Base-by-base conservation (phyloP, 306 rosid species). In the Albizia julibrissin region DNA sequence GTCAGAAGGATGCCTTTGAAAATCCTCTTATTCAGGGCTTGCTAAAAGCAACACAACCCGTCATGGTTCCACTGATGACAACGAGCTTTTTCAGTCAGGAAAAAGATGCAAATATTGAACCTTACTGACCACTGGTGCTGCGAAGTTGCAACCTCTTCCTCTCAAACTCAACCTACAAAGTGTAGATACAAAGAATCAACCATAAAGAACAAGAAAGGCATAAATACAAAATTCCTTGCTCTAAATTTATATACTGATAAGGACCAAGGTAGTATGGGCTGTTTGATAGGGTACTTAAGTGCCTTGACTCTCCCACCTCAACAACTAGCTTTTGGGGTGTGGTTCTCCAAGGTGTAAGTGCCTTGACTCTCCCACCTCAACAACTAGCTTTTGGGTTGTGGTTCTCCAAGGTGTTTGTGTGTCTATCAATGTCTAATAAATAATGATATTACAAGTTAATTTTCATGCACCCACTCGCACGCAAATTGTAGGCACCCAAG, bases 91-190 rank as follows among this genome's bases (percentile, higher is more conserved):
- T 80, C 81, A 33, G 44, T 82, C 79, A 76, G 82, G 76, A 80
- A 65, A 14, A 58, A 71, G 77, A 52, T 78, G 83, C 77, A 84
- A 79, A 71, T 43, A 21, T 33, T 58, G 54, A 87, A 67, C 86
- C 81, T 87, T 81, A 92, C 81, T 85, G 95, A 79, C 92, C 90
- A 79, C 88, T 70, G n/a, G 71, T 56, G 66, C 83, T 69, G 66
- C 94, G 98, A 82, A 84, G 84, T 75, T 91, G 97, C 87, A 95
- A 81, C 88, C 95, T 93, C 89, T 91, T 93, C 89, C 95, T 91
- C 89, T 91, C 98, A 2, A 88, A 68, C 81, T 91, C 98, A 74
- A 95, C 92, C 98, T 95, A 81, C 75, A 87, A 31, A 66, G 2
- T 49, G 71, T 73, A 33, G 64, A 59, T 9, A 59, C 6, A 40